Conservation (phyloP, 768 basidiomycete genomes). For the Xerocomellus chrysenteron region DNA sequence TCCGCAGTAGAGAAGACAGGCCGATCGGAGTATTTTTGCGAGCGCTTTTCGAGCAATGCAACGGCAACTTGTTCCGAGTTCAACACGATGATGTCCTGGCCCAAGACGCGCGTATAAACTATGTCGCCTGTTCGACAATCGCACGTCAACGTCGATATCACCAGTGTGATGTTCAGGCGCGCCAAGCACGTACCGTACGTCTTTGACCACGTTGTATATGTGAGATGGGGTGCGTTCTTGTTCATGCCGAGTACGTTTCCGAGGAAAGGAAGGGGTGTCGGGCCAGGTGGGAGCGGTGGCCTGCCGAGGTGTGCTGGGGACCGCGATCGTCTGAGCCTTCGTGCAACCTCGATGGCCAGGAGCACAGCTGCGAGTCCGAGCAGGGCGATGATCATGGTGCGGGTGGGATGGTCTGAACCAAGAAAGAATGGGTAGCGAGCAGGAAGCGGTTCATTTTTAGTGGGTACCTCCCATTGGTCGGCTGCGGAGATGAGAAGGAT, state of each 20-base stretch:
- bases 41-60: not conserved
- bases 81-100: conserved; percentile 49
- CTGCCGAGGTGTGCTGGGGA: not conserved
- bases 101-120: conserved; percentile 30
- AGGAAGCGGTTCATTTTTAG: not conserved
- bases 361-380: conserved; percentile 1
- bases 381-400: not conserved
- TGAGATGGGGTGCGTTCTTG: not conserved
- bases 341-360: not conserved
- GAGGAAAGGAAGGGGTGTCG: conserved; percentile 11
- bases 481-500: not conserved
- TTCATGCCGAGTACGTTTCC: conserved; percentile 6
- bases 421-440: not conserved
- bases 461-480: not conserved
- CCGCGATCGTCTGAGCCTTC: not conserved
- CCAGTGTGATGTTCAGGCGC: not conserved
- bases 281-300: conserved; percentile 19
- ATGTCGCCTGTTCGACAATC: conserved; percentile 4
- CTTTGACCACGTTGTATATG: not conserved
- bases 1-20: not conserved
- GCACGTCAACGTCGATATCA: not conserved
- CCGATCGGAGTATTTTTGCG: not conserved
- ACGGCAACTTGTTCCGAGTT: conserved; percentile 42
- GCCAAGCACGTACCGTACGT: not conserved
- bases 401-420: not conserved